Conservation (phyloP, 78 protist genomes). For the Dictyostelium capitatum region DNA sequence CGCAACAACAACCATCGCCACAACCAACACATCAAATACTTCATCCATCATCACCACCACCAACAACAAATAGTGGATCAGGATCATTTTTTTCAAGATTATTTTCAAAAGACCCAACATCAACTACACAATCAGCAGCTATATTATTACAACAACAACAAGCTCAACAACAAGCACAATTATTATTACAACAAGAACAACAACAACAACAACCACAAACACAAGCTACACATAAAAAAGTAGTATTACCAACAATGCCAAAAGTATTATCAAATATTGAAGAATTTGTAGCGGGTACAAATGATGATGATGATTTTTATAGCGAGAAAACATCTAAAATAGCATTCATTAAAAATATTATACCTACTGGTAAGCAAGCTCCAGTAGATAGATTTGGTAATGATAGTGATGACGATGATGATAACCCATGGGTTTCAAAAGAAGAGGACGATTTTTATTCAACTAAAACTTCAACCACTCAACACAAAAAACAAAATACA, state of each 20-base stretch:
- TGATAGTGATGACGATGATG: constrained; percentile 50
- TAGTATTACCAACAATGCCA: neutral
- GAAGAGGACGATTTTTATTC: neutral
- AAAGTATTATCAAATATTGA: constrained; percentile 40
- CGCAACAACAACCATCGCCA: neutral
- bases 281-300: constrained; percentile 25
- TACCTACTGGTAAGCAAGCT: neutral
- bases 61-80: neutral
- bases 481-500: neutral
- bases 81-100: constrained; percentile 65
- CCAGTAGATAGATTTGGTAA: constrained; percentile 36
- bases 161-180: neutral
- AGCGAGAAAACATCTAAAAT: constrained; percentile 18
- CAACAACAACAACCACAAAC: neutral
- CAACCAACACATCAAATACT: neutral
- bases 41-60: neutral
- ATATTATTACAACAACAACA: neutral
- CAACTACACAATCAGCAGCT: neutral
- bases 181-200: neutral
- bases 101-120: neutral
- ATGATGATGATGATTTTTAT: constrained; percentile 20
- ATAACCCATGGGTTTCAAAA: constrained; percentile 23
- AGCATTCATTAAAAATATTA: constrained; percentile 12
- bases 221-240: neutral
- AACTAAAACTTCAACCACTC: neutral